These are phyloP conservation scores for Abrus pulchellus DNA, from an alignment of 306 rosid genomes.

Conservation along the genomic window DNA sequence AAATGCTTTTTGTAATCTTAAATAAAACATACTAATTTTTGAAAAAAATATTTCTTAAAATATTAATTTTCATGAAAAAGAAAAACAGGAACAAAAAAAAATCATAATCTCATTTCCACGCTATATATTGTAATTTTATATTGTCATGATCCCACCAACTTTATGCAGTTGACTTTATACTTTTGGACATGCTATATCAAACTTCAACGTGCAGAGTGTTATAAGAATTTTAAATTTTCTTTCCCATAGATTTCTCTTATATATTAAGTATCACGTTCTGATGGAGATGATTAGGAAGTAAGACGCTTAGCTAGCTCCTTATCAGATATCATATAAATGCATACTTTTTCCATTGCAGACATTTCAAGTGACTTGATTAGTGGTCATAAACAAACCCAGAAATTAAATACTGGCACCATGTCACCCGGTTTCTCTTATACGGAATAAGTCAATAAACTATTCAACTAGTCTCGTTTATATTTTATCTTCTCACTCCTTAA, in stretches of 20 bases:
- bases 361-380: slow-evolving; percentile 11
- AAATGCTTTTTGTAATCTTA: no score
- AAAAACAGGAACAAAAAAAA: no score
- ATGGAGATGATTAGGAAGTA: not conserved
- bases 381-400: not conserved
- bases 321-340: slow-evolving; percentile 2
- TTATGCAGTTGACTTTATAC: slow-evolving; percentile 30
- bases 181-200: not conserved
- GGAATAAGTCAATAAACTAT: not conserved
- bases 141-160: slow-evolving; percentile 7
- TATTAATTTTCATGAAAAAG: no score
- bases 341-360: not conserved
- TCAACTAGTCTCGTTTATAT: not conserved
- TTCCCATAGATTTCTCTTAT: not conserved
- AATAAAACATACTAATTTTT: no score
- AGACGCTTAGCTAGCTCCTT: not conserved
- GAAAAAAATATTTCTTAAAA: no score
- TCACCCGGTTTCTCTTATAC: slow-evolving; percentile 20
- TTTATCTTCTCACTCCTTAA: not conserved
- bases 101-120: no score
- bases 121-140: not conserved
- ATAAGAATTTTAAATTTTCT: not conserved
- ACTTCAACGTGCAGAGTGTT: not conserved
- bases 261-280: not conserved
- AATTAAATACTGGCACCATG: no score